Base-by-base conservation (phyloP, 371 early-diverging fungal genomes). In the Mortierella polycephala region DNA sequence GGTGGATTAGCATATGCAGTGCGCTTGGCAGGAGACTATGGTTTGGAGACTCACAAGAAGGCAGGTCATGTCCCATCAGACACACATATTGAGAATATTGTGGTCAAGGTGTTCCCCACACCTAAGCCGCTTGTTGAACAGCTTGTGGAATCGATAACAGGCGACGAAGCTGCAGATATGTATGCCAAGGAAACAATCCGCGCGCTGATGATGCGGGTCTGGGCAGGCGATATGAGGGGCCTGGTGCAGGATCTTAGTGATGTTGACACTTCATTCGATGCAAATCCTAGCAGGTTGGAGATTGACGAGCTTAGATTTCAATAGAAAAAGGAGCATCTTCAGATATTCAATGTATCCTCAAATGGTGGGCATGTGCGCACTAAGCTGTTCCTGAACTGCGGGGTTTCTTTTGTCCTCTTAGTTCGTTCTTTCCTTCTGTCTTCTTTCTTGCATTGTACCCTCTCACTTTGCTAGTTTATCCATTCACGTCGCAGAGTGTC, bases 1-100 rank as follows among this genome's bases (percentile, higher is more conserved):
- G 87, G 87, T 20, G 82, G 85, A 13, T 63, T 84, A 30, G 74
- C 71, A 1, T 60, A 71, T 3, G 84, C 87, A 5, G 62, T 85
- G 20, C 82, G 77, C 10, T 53, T 79, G 12, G 85, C 85, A 3
- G 85, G 82, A 2, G 80, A 84, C 54, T 60, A 74, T 57, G 86
- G 83, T 4, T 62, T 80, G 46, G 73, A 79, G 23, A 63, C 46
- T n/a, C 82, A 79, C 50, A 68, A 77, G 63, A 42, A 57, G 1
- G 67, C 72, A 10, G 71, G 74, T 16, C 63, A 42, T 14, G 10
- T 81, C n/a, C 62, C 76, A 0, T 69, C 69, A 4, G 56, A 67
- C n/a, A 23, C 72, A 57, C 46, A 82, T 42, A 57, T 75, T 21
- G 71, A 67, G 23, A 69, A 69, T 44, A 49, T 82, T 40, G 69